A percentile compares a stretch with the other conserved stretches of the same genome.
Conservation (phyloP, 2,329 filamentous ascomycete species). For the Hortaea werneckii region DNA sequence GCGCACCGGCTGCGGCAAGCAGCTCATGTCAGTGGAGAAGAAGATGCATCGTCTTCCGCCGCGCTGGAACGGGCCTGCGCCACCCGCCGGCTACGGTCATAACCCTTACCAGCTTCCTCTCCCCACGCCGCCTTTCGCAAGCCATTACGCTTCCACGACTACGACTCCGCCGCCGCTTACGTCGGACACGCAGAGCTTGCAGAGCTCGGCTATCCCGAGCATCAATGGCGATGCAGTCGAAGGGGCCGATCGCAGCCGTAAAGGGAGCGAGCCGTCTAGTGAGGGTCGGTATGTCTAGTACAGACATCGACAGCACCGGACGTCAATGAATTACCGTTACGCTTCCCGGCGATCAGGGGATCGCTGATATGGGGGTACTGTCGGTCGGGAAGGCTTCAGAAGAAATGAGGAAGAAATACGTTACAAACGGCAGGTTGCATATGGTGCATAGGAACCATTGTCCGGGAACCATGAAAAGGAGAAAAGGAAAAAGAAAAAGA, state of each 20-base stretch:
- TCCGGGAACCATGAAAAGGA: no score
- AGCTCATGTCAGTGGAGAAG: constrained; percentile 37
- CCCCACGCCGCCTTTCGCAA: constrained; percentile 7
- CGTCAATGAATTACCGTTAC: no score
- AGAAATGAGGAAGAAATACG: no score
- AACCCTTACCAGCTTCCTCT: constrained; percentile 1
- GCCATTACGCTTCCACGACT: constrained; percentile 17
- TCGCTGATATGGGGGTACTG: no score
- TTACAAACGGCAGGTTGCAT: no score
- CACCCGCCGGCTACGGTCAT: constrained; percentile 1
- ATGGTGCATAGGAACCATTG: no score
- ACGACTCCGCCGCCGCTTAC: constrained; percentile 18
- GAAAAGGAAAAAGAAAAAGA: no score
- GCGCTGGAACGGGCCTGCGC: not conserved
- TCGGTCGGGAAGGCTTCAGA: no score
- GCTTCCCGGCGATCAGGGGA: no score
- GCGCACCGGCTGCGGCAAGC: constrained; percentile 32
- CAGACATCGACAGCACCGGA: not conserved
- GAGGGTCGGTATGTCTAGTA: not conserved
- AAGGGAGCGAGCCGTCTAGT: constrained; percentile 8
- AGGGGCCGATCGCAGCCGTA: constrained; percentile 20
- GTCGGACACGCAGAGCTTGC: constrained; percentile 17
- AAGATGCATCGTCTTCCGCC: constrained; percentile 34
- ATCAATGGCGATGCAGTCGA: constrained; percentile 26
- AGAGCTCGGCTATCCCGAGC: constrained; percentile 19